These are phyloP conservation scores for Tolypocladium paradoxum DNA, from an alignment of 2,329 filamentous ascomycete species.

Conservation along the genomic window DNA sequence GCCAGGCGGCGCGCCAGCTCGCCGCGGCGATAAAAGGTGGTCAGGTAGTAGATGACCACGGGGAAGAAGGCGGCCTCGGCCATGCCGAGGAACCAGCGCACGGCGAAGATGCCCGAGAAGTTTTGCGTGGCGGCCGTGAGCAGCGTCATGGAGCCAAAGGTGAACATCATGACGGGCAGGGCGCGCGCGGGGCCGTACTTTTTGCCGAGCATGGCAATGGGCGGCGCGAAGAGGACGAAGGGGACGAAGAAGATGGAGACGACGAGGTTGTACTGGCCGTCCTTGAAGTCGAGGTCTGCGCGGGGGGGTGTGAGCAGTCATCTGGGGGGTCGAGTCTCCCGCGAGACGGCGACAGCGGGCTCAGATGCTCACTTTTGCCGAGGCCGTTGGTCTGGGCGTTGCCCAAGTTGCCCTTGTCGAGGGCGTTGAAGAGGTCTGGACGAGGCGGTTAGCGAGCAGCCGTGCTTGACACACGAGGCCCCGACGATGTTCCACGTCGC, in stretches of 20 bases:
- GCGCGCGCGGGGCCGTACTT: constrained; percentile 56
- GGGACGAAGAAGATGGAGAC: constrained; percentile 67
- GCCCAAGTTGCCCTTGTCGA: constrained; percentile 31
- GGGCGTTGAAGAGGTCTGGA: constrained; percentile 33
- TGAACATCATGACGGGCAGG: constrained; percentile 61
- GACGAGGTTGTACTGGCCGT: constrained; percentile 59
- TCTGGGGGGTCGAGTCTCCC: no score
- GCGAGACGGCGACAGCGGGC: not conserved
- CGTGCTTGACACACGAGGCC: no score
- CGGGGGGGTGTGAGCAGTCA: not conserved
- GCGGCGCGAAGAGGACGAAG: constrained; percentile 59
- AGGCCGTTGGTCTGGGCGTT: constrained; percentile 47
- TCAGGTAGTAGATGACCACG: constrained; percentile 40
- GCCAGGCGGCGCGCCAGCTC: constrained; percentile 37
- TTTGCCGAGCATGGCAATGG: constrained; percentile 52
- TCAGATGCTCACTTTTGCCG: constrained; percentile 16
- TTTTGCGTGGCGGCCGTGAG: constrained; percentile 39
- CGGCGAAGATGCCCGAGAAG: constrained; percentile 38
- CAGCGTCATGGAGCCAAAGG: constrained; percentile 58
- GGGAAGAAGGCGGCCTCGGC: constrained; percentile 45
- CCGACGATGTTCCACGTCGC: no score
- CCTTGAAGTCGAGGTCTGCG: constrained; percentile 38
- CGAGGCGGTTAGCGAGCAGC: not conserved
- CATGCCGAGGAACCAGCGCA: constrained; percentile 42
- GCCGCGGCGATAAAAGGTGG: constrained; percentile 38